These are phyloP conservation scores for Lactarius akahatsu DNA, from an alignment of 768 basidiomycete species.

Conservation along the genomic window DNA sequence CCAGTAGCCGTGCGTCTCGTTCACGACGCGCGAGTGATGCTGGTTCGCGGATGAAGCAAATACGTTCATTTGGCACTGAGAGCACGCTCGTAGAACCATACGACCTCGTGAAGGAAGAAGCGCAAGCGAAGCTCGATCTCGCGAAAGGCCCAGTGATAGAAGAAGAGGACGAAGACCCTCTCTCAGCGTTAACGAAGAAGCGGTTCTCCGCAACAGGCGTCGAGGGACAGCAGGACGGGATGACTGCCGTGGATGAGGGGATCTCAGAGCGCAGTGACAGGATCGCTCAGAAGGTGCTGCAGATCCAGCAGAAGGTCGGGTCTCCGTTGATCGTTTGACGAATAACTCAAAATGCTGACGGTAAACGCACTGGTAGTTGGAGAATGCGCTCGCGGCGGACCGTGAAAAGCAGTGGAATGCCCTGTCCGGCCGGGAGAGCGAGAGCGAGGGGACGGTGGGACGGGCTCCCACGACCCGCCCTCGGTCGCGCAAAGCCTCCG, in stretches of 20 bases:
- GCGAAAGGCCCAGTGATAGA: slow-evolving; percentile 56
- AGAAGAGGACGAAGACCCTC: slow-evolving; percentile 36
- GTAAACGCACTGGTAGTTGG: slow-evolving; percentile 51
- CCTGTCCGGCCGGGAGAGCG: slow-evolving; percentile 51
- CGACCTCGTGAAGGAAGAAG: slow-evolving; percentile 39
- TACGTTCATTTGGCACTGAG: slow-evolving; percentile 76
- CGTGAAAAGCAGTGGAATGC: slow-evolving; percentile 43
- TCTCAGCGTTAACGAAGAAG: slow-evolving; percentile 57
- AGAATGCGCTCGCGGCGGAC: slow-evolving; percentile 68
- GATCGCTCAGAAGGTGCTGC: slow-evolving; percentile 83
- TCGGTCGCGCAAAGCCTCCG: slow-evolving; percentile 40
- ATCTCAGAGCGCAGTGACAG: slow-evolving; percentile 83
- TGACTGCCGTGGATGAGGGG: slow-evolving; percentile 83
- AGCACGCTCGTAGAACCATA: slow-evolving; percentile 75
- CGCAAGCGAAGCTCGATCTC: slow-evolving; percentile 53
- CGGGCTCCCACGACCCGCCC: slow-evolving; percentile 24
- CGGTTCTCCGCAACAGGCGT: slow-evolving; percentile 73
- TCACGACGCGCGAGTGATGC: slow-evolving; percentile 61
- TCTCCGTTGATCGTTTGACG: not conserved
- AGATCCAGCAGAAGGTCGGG: slow-evolving; percentile 87
- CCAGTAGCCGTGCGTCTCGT: slow-evolving; percentile 59
- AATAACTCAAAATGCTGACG: slow-evolving; percentile 2
- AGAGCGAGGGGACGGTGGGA: slow-evolving; percentile 44
- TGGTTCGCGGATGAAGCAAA: slow-evolving; percentile 44
- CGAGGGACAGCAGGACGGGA: slow-evolving; percentile 69